These are phyloP conservation scores for Pyrenochaeta sp. DNA, from an alignment of 2,329 filamentous ascomycete genomes.

Conservation along the genomic window DNA sequence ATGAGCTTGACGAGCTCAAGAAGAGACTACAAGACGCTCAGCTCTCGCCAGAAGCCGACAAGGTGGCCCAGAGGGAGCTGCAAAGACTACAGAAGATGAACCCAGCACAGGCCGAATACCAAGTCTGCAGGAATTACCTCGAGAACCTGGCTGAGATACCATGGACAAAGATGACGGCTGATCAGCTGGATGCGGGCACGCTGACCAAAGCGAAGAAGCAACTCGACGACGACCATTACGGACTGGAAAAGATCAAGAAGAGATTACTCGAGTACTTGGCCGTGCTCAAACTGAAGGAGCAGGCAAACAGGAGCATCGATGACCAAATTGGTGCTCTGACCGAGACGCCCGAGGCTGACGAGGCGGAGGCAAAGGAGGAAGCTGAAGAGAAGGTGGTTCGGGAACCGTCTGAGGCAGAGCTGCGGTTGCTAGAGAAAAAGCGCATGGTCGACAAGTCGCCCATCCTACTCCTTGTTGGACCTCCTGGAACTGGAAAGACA, in stretches of 20 bases:
- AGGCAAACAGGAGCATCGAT: constrained; percentile 83
- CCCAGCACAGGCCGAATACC: constrained; percentile 93
- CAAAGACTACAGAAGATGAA: constrained; percentile 94
- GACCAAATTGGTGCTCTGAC: constrained; percentile 72
- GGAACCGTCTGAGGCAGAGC: constrained; percentile 60
- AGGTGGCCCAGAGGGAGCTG: constrained; percentile 89
- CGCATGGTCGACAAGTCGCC: constrained; percentile 94
- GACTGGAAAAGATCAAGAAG: constrained; percentile 97
- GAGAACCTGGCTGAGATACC: constrained; percentile 95
- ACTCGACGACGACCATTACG: constrained; percentile 95
- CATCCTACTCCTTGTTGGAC: constrained; percentile 90
- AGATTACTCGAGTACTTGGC: constrained; percentile 93
- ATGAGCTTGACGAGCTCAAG: constrained; percentile 90
- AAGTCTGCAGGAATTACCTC: constrained; percentile 90
- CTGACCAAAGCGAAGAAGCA: constrained; percentile 83
- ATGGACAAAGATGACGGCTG: constrained; percentile 85
- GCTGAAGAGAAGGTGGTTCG: constrained; percentile 51
- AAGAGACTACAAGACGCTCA: constrained; percentile 84
- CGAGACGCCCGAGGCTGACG: constrained; percentile 50
- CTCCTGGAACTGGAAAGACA: constrained; percentile 95
- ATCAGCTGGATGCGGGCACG: constrained; percentile 83
- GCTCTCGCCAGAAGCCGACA: constrained; percentile 83
- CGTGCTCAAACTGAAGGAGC: constrained; percentile 93
- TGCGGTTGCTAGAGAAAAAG: constrained; percentile 80
- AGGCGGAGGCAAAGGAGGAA: constrained; percentile 50